A percentile compares a stretch with the other conserved stretches of the same genome.
Evolutionary conservation across 2,329 filamentous ascomycete genomes (phyloP).

Genomic region (Fusarium beomiforme): DNA sequence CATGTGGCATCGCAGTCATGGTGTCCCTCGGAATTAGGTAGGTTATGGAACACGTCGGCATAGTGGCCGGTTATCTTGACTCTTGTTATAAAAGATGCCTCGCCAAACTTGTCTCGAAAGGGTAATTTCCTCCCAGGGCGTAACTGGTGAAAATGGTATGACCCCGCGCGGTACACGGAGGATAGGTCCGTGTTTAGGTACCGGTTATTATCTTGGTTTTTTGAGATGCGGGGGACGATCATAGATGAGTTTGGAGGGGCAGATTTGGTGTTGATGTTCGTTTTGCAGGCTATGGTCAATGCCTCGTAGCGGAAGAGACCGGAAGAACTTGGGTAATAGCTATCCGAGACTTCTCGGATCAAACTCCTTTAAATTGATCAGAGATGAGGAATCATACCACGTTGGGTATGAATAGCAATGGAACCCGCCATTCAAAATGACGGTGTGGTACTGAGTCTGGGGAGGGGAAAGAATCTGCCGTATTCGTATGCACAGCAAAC

Average conservation of each 20-base stretch:
- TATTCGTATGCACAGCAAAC: constrained; percentile 38
- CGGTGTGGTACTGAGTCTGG: constrained; percentile 24
- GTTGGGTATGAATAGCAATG: neutral
- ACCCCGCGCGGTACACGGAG: constrained; percentile 29
- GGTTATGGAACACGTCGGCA: constrained; percentile 27
- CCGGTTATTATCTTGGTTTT: neutral
- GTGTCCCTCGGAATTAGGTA: constrained; percentile 21
- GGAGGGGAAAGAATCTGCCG: constrained; percentile 14
- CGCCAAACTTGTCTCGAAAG: constrained; percentile 30
- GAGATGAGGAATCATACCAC: constrained; percentile 2
- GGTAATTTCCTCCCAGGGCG: constrained; percentile 35
- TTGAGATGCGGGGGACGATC: constrained; percentile 26
- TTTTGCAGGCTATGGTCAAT: neutral
- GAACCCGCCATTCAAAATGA: constrained; percentile 26
- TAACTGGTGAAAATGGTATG: constrained; percentile 15
- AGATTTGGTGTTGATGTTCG: constrained; percentile 7
- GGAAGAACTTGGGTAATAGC: neutral
- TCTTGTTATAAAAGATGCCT: constrained; percentile 1
- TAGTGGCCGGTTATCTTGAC: constrained; percentile 31
- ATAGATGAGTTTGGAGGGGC: constrained; percentile 6
- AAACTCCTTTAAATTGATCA: neutral
- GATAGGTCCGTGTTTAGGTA: constrained; percentile 29
- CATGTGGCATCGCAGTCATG: neutral
- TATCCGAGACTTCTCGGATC: neutral
- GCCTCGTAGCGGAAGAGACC: neutral